Evolutionary conservation across 1,139 yeast species (phyloP).

Genomic region (Nakaseomyces uthaithaninus): DNA sequence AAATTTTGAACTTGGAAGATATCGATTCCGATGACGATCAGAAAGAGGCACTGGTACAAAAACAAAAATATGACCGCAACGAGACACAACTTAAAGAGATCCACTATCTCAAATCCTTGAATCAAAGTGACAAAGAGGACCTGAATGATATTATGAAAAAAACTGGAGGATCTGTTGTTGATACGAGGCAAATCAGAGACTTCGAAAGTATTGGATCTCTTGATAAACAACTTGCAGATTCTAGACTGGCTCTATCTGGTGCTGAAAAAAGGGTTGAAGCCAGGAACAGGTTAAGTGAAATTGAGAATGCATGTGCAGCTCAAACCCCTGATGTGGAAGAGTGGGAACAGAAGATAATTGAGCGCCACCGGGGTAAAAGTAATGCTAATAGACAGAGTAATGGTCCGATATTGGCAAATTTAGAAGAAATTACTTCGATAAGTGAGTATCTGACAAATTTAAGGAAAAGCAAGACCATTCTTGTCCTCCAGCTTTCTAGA

Average conservation of each 20-base stretch:
- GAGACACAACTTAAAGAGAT: conserved; percentile 13
- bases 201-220: conserved; percentile 6
- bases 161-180: conserved; percentile 13
- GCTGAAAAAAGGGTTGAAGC: conserved; percentile 12
- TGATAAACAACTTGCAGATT: conserved; percentile 8
- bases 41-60: conserved; percentile 19
- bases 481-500: conserved; percentile 2
- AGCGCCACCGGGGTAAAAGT: background rate
- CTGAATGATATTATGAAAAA: conserved; percentile 16
- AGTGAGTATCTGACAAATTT: background rate
- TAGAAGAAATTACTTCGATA: background rate
- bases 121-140: conserved; percentile 20
- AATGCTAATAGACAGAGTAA: background rate
- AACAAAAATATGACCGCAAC: background rate
- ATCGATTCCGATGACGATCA: conserved; percentile 13
- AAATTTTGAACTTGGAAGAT: conserved; percentile 9
- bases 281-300: conserved; percentile 11
- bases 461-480: background rate
- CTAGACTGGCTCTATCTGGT: conserved; percentile 12
- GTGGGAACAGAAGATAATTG: background rate
- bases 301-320: conserved; percentile 15
- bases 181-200: conserved; percentile 12
- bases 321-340: conserved; percentile 6
- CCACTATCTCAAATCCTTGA: conserved; percentile 19
- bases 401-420: background rate